A percentile compares a stretch with the other conserved stretches of the same genome.
phyloP scores from a whole-genome alignment of 2,329 filamentous ascomycete genomes.

The Stemphylium vesicarium region DNA sequence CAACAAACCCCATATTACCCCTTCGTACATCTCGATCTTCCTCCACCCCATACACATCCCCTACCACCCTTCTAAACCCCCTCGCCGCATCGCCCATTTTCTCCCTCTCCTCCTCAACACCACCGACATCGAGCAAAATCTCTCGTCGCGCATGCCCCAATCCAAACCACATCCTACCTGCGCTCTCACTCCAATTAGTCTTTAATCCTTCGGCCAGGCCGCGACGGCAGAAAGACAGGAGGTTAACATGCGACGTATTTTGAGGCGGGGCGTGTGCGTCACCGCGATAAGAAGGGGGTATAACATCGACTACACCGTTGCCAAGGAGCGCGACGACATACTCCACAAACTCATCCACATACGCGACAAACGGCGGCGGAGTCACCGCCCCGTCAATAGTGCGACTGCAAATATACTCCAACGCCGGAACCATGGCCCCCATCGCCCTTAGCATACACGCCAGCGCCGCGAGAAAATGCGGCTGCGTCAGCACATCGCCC shows the following conservation, averaged over 20 bases:
- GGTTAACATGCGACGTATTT: slow-evolving; percentile 8
- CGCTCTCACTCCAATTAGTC: slow-evolving; percentile 53
- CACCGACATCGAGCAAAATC: slow-evolving; percentile 49
- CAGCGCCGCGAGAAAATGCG: slow-evolving; percentile 49
- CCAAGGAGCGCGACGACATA: slow-evolving; percentile 41
- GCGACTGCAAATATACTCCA: slow-evolving; percentile 57
- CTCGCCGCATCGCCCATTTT: slow-evolving; percentile 26
- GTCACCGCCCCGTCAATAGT: slow-evolving; percentile 1
- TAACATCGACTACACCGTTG: slow-evolving; percentile 20
- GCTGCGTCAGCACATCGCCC: slow-evolving; percentile 21
- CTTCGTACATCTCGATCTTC: neutral
- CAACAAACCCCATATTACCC: neutral
- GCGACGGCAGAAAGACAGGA: slow-evolving; percentile 42
- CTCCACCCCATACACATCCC: neutral
- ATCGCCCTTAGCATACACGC: slow-evolving; percentile 51
- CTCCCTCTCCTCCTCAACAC: slow-evolving; percentile 37
- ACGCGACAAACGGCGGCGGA: slow-evolving; percentile 42
- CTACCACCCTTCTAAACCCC: slow-evolving; percentile 14
- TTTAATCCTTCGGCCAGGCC: slow-evolving; percentile 54
- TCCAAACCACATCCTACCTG: slow-evolving; percentile 53
- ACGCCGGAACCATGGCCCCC: slow-evolving; percentile 47
- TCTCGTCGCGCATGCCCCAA: slow-evolving; percentile 54
- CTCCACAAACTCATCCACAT: slow-evolving; percentile 50
- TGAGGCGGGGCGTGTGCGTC: slow-evolving; percentile 8
- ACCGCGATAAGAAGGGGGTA: slow-evolving; percentile 22